Percentiles rank a stretch among this genome's conserved stretches.
These are phyloP conservation scores for Mortierella sp. DNA, from an alignment of 371 early-diverging fungal species.

Conservation along the genomic window DNA sequence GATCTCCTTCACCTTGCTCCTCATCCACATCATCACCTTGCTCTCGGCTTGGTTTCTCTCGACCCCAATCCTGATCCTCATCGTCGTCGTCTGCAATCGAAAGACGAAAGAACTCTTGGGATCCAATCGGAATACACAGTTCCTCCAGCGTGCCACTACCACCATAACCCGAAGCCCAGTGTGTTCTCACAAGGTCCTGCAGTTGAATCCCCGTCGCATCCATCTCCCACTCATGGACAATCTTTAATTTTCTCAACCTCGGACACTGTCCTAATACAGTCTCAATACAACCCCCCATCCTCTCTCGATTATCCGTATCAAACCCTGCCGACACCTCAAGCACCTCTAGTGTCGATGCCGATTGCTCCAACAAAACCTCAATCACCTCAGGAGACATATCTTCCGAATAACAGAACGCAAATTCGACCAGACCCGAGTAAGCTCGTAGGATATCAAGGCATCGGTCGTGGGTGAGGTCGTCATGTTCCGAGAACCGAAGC, in stretches of 20 bases:
- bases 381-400: slow-evolving; percentile 7
- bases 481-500: slow-evolving; percentile 9
- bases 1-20: background rate
- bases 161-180: background rate
- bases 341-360: background rate
- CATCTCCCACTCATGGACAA: slow-evolving; percentile 11
- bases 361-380: slow-evolving; percentile 1
- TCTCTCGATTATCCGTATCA: slow-evolving; percentile 11
- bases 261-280: background rate
- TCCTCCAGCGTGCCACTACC: background rate
- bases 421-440: background rate
- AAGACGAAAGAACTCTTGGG: background rate
- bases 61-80: background rate
- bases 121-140: background rate
- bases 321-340: slow-evolving; percentile 3
- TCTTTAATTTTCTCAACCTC: background rate
- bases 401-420: slow-evolving; percentile 6
- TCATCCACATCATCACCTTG: background rate
- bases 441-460: background rate
- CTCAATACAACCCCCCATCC: background rate
- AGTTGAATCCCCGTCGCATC: slow-evolving; percentile 2
- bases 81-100: background rate
- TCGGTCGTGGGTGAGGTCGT: background rate
- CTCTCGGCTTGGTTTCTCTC: background rate
- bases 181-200: background rate